Evolutionary conservation across 2,329 filamentous ascomycete genomes (phyloP), one percentile per base, ranked within the genome.

Genomic region (Phyllosticta capitalensis): DNA sequence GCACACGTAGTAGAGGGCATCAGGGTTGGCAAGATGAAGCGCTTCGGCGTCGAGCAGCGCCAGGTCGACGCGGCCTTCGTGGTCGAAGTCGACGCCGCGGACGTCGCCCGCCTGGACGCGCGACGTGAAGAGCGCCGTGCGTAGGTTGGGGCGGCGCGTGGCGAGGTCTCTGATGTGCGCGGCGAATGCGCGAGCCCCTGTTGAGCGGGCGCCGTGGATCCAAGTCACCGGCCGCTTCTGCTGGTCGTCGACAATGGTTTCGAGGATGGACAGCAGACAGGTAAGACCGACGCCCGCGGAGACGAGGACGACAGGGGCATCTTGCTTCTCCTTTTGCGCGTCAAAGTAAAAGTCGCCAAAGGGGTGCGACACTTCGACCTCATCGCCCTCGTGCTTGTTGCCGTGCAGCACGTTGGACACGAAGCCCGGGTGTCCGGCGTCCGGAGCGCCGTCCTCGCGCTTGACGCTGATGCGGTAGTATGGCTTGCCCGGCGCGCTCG

Each of bases 401-500:
- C 85, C 81, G 67, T 90, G 83, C 38, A 91, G 76, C 49, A 87
- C 74, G 67, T 89, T 90, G 55, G 86, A 89, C 19, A 91, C 79
- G 61, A 84, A 80, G 24, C 88, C 87, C 0, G 83, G 81, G 65
- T 83, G 78, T 20, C 78, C 72, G 64, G 75, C 72, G 20, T 78
- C 75, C 52, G 72, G 70, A 1, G 77, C 72, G n/a, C 79, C 73
- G 2, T 75, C 69, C 54, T 74, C 54, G 54, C 79, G 81, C 78
- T 89, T 89, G 60, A 91, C 80, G 55, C 81, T 87, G 72, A 90
- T 85, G 28, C 88, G 82, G 72, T 88, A 88, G 71, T 84, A 81
- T 55, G 82, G 78, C 9, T 79, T 73, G 1, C 76, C 76, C 1
- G 84, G 86, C 55, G 81, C 78, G 63, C 89, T 86, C 66, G 82